These are phyloP conservation scores for Globisporangium spinosum DNA, from an alignment of 352 stramenopile genomes.

Conservation along the genomic window DNA sequence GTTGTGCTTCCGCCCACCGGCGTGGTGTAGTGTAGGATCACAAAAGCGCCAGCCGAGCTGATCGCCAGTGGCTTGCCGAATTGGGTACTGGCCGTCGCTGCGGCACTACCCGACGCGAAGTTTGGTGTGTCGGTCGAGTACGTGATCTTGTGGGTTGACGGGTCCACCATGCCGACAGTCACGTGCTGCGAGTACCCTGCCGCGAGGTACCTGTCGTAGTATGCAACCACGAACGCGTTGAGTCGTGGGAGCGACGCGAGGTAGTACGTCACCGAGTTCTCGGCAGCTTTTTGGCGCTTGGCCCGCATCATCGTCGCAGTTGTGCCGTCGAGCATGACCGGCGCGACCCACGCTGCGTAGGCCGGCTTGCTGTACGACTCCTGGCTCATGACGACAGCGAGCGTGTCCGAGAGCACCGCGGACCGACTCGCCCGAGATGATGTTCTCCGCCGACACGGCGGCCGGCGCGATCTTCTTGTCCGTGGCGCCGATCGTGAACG, in stretches of 20 bases:
- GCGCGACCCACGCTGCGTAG: constrained; percentile 27
- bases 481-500: constrained; percentile 26
- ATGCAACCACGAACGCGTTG: constrained; percentile 38
- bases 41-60: constrained; percentile 27
- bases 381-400: constrained; percentile 32
- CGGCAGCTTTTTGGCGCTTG: constrained; percentile 26
- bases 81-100: constrained; percentile 17
- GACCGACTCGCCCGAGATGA: constrained; percentile 26
- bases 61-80: constrained; percentile 40
- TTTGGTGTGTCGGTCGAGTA: constrained; percentile 19
- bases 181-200: constrained; percentile 33
- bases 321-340: constrained; percentile 27
- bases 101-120: constrained; percentile 36
- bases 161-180: constrained; percentile 34
- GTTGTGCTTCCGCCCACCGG: constrained; percentile 3
- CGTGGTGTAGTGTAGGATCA: constrained; percentile 51
- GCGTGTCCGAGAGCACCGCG: constrained; percentile 55
- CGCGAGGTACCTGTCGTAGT: constrained; percentile 36
- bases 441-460: constrained; percentile 17
- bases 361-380: constrained; percentile 4
- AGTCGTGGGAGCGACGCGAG: constrained; percentile 31
- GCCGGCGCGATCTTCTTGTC: constrained; percentile 34
- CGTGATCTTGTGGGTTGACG: constrained; percentile 29
- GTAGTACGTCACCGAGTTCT: constrained; percentile 33
- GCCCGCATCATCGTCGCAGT: constrained; percentile 19